phyloP scores from a whole-genome alignment of 306 rosid species.

The Trichosanthes truncata region DNA sequence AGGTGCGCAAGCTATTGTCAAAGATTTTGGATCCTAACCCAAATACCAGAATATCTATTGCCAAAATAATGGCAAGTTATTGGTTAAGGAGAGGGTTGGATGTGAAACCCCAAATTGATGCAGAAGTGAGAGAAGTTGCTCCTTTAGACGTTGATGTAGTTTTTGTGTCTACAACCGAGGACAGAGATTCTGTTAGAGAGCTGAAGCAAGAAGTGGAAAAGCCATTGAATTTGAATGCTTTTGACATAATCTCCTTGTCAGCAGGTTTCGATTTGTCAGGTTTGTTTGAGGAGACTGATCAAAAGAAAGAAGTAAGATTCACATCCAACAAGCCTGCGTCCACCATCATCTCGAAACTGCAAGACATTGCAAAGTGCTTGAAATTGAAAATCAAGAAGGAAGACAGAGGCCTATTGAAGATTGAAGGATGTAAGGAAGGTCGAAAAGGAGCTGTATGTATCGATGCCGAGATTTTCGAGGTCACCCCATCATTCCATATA shows the following conservation, averaged over 20 bases:
- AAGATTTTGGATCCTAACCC: constrained; percentile 81
- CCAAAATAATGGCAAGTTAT: constrained; percentile 50
- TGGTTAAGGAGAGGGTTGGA: constrained; percentile 67
- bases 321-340: constrained; percentile 55
- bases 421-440: constrained; percentile 68
- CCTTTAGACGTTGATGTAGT: constrained; percentile 35
- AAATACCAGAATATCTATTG: constrained; percentile 58
- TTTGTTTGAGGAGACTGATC: constrained; percentile 51
- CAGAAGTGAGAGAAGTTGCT: constrained; percentile 21
- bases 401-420: constrained; percentile 62
- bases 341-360: constrained; percentile 60
- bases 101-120: constrained; percentile 18
- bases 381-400: constrained; percentile 54
- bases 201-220: constrained; percentile 38
- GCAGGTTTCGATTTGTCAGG: constrained; percentile 89
- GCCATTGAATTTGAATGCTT: constrained; percentile 66
- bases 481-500: constrained; percentile 56
- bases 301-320: constrained; percentile 59
- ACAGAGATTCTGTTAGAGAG: constrained; percentile 23
- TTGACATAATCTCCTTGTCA: constrained; percentile 85
- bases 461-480: constrained; percentile 75
- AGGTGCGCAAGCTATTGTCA: constrained; percentile 56
- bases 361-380: constrained; percentile 55
- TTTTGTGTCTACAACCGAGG: constrained; percentile 30
- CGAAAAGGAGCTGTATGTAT: constrained; percentile 67